Conservation (phyloP, 345 rosid species). For the Eutrema yunnanense region DNA sequence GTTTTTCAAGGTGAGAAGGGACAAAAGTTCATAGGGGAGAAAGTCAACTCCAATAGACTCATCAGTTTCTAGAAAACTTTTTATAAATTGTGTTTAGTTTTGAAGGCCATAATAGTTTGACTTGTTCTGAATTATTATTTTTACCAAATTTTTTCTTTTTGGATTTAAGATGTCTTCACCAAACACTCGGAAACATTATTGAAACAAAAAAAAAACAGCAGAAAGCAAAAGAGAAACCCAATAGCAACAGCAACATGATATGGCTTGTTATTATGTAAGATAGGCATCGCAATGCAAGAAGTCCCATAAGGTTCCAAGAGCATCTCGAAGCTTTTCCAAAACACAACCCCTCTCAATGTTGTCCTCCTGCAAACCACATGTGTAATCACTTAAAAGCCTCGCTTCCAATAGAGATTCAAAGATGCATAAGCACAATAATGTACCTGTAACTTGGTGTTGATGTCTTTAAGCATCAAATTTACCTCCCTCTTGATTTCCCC, state of each 20-base stretch:
- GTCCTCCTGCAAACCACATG: conserved; percentile 15
- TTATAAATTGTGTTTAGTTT: neutral
- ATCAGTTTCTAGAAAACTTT: neutral
- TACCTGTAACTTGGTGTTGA: conserved; percentile 36
- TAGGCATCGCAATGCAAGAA: conserved; percentile 14
- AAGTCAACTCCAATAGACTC: too few species aligned
- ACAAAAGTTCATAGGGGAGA: too few species aligned
- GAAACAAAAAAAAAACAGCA: neutral
- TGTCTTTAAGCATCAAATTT: conserved; percentile 41
- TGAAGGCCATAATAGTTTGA: neutral
- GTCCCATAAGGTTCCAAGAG: conserved; percentile 23
- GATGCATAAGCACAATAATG: neutral
- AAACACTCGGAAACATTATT: neutral
- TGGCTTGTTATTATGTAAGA: neutral
- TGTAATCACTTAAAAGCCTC: neutral
- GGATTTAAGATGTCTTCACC: neutral
- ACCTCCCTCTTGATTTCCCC: conserved; percentile 41
- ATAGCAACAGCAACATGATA: neutral
- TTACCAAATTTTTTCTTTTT: too few species aligned
- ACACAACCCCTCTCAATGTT: conserved; percentile 7
- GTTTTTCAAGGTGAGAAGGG: too few species aligned
- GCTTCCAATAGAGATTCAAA: neutral
- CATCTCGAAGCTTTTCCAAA: conserved; percentile 14
- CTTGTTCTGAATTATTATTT: too few species aligned
- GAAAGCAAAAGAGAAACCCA: neutral